These are phyloP conservation scores for Puccinia novopanici DNA, from an alignment of 1,284 basidiomycete species.

Conservation along the genomic window DNA sequence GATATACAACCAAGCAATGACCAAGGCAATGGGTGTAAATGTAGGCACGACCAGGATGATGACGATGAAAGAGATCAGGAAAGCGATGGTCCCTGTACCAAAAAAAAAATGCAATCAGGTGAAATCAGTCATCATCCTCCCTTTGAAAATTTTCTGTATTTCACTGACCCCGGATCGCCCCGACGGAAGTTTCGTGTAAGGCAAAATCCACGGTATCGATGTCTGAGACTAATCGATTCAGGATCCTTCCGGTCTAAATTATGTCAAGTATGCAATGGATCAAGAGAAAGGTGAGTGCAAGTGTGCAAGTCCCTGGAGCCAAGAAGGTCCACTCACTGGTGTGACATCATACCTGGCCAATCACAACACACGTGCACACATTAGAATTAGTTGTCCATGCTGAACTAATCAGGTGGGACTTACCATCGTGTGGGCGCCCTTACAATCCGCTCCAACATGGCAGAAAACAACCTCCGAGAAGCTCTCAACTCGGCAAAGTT, in stretches of 20 bases:
- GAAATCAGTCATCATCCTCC: neutral
- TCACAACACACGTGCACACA: neutral
- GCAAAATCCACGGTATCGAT: slow-evolving; percentile 51
- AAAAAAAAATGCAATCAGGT: neutral
- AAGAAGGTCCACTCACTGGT: slow-evolving; percentile 15
- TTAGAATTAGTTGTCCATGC: neutral
- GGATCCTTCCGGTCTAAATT: slow-evolving; percentile 47
- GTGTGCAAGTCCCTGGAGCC: neutral
- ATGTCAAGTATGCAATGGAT: neutral
- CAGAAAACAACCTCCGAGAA: slow-evolving; percentile 42
- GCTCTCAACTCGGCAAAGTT: slow-evolving; percentile 41
- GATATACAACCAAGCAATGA: slow-evolving; percentile 50
- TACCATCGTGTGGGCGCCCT: slow-evolving; percentile 47
- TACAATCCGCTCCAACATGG: slow-evolving; percentile 63
- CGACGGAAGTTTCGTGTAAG: slow-evolving; percentile 63
- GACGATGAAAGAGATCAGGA: slow-evolving; percentile 61
- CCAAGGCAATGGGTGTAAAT: slow-evolving; percentile 37
- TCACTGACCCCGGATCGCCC: slow-evolving; percentile 62
- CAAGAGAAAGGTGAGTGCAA: neutral
- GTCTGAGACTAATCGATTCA: slow-evolving; percentile 49
- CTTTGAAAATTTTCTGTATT: neutral
- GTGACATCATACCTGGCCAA: slow-evolving; percentile 49
- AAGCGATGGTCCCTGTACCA: slow-evolving; percentile 65
- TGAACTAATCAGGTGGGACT: neutral
- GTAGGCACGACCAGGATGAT: slow-evolving; percentile 61